These are phyloP conservation scores for Ochromonas danica DNA, from an alignment of 108 stramenopile species.

Conservation along the genomic window DNA sequence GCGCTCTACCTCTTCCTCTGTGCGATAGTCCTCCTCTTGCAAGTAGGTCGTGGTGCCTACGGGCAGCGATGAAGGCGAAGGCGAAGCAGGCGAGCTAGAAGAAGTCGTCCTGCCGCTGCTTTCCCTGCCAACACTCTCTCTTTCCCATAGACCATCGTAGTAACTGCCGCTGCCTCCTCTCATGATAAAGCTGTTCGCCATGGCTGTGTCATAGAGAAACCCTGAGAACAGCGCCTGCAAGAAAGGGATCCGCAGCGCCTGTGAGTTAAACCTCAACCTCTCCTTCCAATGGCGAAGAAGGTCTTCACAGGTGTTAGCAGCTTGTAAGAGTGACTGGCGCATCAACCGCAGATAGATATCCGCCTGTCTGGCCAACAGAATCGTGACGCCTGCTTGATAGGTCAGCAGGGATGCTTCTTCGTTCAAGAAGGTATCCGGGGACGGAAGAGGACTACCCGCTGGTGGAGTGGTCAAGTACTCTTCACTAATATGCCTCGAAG, in stretches of 20 bases:
- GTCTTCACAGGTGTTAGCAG: constrained; percentile 7
- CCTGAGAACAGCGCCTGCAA: too few relatives aligned
- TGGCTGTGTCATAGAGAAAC: not conserved
- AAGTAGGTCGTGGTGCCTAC: not conserved
- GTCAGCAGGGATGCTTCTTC: not conserved
- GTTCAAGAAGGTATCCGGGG: not conserved
- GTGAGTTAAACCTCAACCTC: not conserved
- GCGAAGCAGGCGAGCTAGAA: too few relatives aligned
- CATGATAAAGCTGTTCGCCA: constrained; percentile 9
- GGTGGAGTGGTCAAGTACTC: not conserved
- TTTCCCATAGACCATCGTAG: too few relatives aligned
- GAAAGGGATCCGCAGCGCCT: not conserved
- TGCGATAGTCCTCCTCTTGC: not conserved
- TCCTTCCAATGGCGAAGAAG: not conserved
- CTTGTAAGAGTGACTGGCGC: not conserved
- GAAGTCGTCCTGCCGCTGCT: too few relatives aligned
- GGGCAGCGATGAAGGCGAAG: too few relatives aligned
- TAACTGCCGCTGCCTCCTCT: not conserved
- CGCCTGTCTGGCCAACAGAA: not conserved
- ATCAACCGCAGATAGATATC: not conserved
- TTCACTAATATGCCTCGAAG: too few relatives aligned
- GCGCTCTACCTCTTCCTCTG: not conserved
- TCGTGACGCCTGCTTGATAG: not conserved
- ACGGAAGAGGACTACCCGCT: not conserved
- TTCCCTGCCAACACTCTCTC: too few relatives aligned